phyloP scores from a whole-genome alignment of 2,329 filamentous ascomycete species.

The Talaromyces sp. region DNA sequence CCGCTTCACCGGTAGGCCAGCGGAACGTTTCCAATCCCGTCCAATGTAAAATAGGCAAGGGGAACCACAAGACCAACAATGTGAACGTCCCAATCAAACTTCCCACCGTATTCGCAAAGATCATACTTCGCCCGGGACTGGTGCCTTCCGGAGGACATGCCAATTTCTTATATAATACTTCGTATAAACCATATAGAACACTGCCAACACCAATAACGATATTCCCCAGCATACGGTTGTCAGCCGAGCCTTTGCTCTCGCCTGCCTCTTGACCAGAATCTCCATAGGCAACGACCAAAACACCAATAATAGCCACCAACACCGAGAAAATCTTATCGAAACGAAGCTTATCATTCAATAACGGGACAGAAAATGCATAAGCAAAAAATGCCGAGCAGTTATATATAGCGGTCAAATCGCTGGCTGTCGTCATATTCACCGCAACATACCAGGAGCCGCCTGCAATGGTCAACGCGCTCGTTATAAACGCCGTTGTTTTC shows the following conservation, averaged over 20 bases:
- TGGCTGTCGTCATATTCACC: slow-evolving; percentile 86
- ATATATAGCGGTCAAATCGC: slow-evolving; percentile 95
- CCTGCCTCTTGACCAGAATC: slow-evolving; percentile 51
- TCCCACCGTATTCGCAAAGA: slow-evolving; percentile 92
- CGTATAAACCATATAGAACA: slow-evolving; percentile 92
- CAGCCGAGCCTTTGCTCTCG: slow-evolving; percentile 44
- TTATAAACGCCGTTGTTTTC: slow-evolving; percentile 74
- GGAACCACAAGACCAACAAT: slow-evolving; percentile 82
- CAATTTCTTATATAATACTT: slow-evolving; percentile 89
- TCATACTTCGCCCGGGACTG: slow-evolving; percentile 78
- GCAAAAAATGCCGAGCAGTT: slow-evolving; percentile 99
- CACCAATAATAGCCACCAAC: slow-evolving; percentile 77
- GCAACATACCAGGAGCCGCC: slow-evolving; percentile 94
- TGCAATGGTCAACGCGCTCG: slow-evolving; percentile 78
- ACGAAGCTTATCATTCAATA: slow-evolving; percentile 78
- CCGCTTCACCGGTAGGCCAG: slow-evolving; percentile 70
- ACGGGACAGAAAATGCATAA: slow-evolving; percentile 89
- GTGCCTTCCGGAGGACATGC: slow-evolving; percentile 91
- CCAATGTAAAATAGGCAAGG: slow-evolving; percentile 75
- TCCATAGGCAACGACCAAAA: slow-evolving; percentile 92
- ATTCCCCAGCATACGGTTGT: slow-evolving; percentile 74
- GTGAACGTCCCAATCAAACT: slow-evolving; percentile 84
- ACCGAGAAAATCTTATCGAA: slow-evolving; percentile 84
- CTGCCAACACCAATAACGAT: slow-evolving; percentile 86
- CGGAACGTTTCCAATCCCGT: slow-evolving; percentile 76